A percentile compares a stretch with the other conserved stretches of the same genome.
These are phyloP conservation scores for Podospora comata DNA, from an alignment of 495 filamentous ascomycete genomes.

Conservation along the genomic window DNA sequence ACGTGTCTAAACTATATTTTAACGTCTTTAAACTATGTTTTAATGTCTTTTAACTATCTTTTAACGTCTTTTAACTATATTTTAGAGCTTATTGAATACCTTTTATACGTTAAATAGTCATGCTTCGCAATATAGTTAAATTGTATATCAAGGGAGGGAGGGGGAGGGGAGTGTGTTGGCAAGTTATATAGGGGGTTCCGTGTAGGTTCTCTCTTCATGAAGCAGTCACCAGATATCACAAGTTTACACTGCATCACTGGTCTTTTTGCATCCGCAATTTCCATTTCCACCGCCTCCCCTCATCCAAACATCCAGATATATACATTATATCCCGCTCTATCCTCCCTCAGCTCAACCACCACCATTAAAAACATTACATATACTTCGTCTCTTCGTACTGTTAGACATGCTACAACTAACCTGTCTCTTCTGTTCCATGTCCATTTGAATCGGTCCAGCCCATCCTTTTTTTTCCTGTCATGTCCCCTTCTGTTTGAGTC, in stretches of 20 bases:
- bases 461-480: not conserved
- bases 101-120: no score
- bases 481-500: not conserved
- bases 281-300: not conserved
- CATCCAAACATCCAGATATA: not conserved
- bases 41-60: no score
- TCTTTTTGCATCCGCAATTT: not conserved
- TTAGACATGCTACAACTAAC: not conserved
- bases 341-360: not conserved
- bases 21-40: no score
- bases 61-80: no score
- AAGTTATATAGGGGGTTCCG: no score
- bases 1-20: no score
- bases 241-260: not conserved
- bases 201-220: no score
- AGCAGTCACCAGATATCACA: no score
- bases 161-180: no score
- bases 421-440: not conserved
- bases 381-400: not conserved
- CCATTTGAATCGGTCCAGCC: conserved; percentile 1
- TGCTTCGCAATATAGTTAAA: no score
- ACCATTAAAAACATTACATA: conserved; percentile 6
- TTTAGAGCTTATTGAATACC: no score
- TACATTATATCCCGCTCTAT: not conserved
- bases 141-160: no score